Conservation (phyloP, 768 basidiomycete species). For the Leccinum rimulosum region DNA sequence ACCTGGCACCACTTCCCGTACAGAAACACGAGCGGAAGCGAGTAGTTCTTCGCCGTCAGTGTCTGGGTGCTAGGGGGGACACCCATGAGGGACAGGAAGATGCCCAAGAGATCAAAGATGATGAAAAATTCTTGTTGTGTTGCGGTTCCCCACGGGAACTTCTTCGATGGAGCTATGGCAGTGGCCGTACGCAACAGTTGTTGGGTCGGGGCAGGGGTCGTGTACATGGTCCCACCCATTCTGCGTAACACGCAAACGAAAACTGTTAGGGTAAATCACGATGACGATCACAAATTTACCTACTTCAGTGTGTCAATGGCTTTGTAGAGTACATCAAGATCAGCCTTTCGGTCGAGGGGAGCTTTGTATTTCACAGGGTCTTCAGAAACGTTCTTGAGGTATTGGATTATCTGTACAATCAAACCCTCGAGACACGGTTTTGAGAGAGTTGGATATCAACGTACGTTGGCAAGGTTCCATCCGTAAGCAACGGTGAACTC, state of each 20-base stretch:
- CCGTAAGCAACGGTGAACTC: not conserved
- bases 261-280: no score
- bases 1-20: not conserved
- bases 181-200: not conserved
- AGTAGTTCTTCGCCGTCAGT: not conserved
- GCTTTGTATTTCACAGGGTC: not conserved
- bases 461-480: not conserved
- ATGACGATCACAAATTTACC: not conserved
- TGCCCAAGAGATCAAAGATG: not conserved
- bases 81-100: not conserved
- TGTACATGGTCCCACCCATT: not conserved
- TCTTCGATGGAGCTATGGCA: not conserved
- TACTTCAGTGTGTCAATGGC: not conserved
- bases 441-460: not conserved
- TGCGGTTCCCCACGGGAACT: not conserved
- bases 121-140: not conserved
- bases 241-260: not conserved
- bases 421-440: not conserved
- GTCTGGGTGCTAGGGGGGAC: not conserved
- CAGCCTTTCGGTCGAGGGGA: not conserved
- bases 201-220: not conserved
- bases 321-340: not conserved
- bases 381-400: not conserved
- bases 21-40: not conserved
- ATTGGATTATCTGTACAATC: not conserved